A percentile compares a stretch with the other conserved stretches of the same genome.
Evolutionary conservation across 1,284 basidiomycete genomes (phyloP).

Genomic region (Phellopilus nigrolimitatus): DNA sequence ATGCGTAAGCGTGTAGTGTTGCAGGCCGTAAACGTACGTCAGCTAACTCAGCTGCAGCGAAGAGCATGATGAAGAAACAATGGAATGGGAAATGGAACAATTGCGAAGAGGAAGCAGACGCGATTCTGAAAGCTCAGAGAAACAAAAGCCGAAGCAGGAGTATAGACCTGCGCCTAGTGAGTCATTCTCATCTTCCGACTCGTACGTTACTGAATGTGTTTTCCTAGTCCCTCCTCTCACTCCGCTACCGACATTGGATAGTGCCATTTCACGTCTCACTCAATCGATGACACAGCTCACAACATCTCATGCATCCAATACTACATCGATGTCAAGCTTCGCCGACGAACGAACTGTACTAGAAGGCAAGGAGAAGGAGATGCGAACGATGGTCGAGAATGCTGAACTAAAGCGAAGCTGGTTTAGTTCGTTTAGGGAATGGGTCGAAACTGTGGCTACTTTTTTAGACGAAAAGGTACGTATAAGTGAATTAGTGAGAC

Average conservation of each 20-base stretch:
- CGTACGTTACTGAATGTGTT: slow-evolving; percentile 21
- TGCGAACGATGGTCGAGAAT: slow-evolving; percentile 73
- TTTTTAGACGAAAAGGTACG: slow-evolving; percentile 90
- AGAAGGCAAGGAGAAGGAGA: slow-evolving; percentile 71
- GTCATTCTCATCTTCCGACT: slow-evolving; percentile 25
- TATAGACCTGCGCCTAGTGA: slow-evolving; percentile 78
- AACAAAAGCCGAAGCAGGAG: slow-evolving; percentile 39
- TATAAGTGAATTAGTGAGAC: slow-evolving; percentile 2
- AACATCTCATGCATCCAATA: slow-evolving; percentile 65
- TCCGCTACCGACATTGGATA: slow-evolving; percentile 52
- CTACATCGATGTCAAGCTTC: slow-evolving; percentile 55
- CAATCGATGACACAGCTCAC: slow-evolving; percentile 64
- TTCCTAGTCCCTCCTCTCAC: slow-evolving; percentile 55
- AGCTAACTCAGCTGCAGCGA: slow-evolving; percentile 42
- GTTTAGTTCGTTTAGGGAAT: slow-evolving; percentile 81
- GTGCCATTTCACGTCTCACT: slow-evolving; percentile 54
- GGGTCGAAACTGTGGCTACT: slow-evolving; percentile 82
- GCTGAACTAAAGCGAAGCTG: slow-evolving; percentile 84
- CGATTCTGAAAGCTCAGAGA: slow-evolving; percentile 30
- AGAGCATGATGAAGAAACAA: slow-evolving; percentile 83
- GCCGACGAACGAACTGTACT: slow-evolving; percentile 67
- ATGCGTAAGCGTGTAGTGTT: slow-evolving; percentile 76
- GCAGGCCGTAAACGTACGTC: too few relatives aligned
- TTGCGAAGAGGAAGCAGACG: slow-evolving; percentile 68
- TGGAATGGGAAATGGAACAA: slow-evolving; percentile 90